Base-by-base conservation (phyloP, 306 rosid species). In the Ormosia emarginata region DNA sequence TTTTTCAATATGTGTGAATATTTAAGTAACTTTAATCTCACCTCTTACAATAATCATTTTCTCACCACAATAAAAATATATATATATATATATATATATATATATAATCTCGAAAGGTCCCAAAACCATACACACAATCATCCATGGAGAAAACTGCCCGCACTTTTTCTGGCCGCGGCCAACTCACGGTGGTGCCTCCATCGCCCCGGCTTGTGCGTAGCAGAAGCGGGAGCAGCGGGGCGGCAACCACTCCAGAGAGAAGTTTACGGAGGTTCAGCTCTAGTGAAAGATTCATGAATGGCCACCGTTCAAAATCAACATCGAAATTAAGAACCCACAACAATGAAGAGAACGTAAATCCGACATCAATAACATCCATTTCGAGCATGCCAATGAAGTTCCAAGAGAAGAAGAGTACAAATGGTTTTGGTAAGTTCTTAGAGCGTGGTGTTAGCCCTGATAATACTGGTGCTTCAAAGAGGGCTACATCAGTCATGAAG, bases 221-320 rank as follows among this genome's bases (percentile, higher is more conserved):
- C 83, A 77, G 78, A 59, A 89, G 95, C 5, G 88, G 88, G 0
- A 70, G 77, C 47, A 67, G 13, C 39, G 3, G 13, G 34, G 4
- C 84, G 1, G 68, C 79, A 44, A 83, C 82, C 4, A 49, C 87
- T 24, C 63, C 65, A 0, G 83, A 74, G 43, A 84, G 74, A 39
- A 18, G 36, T 9, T 83, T 87, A 8, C 44, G 66, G 3, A 77
- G 79, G 63, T 68, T 30, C 10, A 44, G 71, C 83, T 71, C 84
- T 67, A 29, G 85, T 63, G 78, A 83, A 34, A 86, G 88, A 80
- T 66, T 77, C 83, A 39, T 4, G 32, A 18, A 7, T 7, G 10
- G 0, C 15, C 69, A 75, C 6, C 85, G 92, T 67, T 83, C 94
- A 30, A 89, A 84, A 67, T 92, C 97, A 69, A 80, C 86, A 29